Evolutionary conservation across 768 basidiomycete species (phyloP).

Genomic region (Psilocybe subaeruginosa): DNA sequence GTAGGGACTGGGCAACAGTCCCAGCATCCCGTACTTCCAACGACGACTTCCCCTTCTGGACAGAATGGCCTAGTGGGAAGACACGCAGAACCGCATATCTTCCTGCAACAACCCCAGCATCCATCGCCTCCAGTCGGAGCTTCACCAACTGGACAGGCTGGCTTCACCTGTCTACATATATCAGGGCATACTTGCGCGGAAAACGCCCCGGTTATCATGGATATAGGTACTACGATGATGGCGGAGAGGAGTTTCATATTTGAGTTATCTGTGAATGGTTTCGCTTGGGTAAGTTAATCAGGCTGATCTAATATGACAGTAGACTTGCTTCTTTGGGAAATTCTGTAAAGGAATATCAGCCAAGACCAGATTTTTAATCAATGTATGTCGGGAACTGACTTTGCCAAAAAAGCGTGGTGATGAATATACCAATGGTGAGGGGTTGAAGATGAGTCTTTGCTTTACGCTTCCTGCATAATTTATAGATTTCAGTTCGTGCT

Average conservation of each 20-base stretch:
- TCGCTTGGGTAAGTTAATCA: too few species aligned
- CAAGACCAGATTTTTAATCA: too few species aligned
- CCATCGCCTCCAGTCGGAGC: not conserved
- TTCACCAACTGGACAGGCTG: slow-evolving; percentile 4
- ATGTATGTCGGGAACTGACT: too few species aligned
- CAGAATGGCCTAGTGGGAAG: not conserved
- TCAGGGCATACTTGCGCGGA: not conserved
- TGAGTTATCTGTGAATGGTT: not conserved
- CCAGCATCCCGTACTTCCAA: not conserved
- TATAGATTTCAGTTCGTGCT: too few species aligned
- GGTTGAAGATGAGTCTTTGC: too few species aligned
- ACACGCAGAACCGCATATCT: not conserved
- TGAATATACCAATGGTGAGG: too few species aligned
- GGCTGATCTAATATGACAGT: too few species aligned
- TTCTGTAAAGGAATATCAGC: too few species aligned
- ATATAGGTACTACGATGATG: not conserved
- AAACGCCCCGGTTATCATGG: not conserved
- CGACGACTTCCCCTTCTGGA: not conserved
- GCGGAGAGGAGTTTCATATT: not conserved
- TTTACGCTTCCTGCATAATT: too few species aligned
- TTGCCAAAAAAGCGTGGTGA: too few species aligned
- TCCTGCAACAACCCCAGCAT: slow-evolving; percentile 10
- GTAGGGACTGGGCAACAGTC: not conserved
- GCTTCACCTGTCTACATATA: not conserved
- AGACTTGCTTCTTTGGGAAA: too few species aligned